These are phyloP conservation scores for Cutaneotrichosporon mucoides DNA, from an alignment of 1,284 basidiomycete genomes.

Conservation along the genomic window DNA sequence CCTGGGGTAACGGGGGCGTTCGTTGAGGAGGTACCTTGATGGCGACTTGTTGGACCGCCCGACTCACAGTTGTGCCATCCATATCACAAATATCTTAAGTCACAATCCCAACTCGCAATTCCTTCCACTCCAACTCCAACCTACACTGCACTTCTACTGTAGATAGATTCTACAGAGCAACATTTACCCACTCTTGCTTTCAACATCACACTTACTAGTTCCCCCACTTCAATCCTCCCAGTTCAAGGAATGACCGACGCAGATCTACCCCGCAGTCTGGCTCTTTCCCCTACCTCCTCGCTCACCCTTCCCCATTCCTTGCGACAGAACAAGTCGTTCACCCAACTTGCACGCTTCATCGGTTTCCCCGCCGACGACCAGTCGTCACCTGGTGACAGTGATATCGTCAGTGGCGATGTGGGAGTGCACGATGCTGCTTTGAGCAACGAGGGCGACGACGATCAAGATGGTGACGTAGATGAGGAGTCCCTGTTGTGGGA, in stretches of 20 bases:
- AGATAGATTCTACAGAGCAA: no score
- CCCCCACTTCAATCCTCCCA: background rate
- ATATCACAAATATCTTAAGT: no score
- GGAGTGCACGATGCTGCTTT: constrained; percentile 11
- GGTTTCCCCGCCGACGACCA: constrained; percentile 15
- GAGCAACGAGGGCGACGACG: constrained; percentile 7
- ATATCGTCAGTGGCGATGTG: background rate
- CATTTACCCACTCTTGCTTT: background rate
- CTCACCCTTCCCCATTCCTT: constrained; percentile 9
- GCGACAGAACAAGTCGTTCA: constrained; percentile 24
- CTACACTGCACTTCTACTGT: no score
- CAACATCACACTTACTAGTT: background rate
- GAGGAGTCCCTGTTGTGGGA: constrained; percentile 41
- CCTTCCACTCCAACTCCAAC: no score
- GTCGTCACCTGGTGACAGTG: background rate
- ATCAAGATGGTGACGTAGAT: constrained; percentile 20
- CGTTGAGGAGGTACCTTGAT: no score
- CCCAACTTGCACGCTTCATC: constrained; percentile 18
- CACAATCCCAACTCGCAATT: no score
- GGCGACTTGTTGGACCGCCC: no score
- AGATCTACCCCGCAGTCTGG: background rate
- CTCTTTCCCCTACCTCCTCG: background rate
- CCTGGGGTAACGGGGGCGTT: no score
- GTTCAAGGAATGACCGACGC: background rate
- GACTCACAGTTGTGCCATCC: no score